phyloP scores from a whole-genome alignment of 257 asterid genomes.

The Orobanche coerulescens region DNA sequence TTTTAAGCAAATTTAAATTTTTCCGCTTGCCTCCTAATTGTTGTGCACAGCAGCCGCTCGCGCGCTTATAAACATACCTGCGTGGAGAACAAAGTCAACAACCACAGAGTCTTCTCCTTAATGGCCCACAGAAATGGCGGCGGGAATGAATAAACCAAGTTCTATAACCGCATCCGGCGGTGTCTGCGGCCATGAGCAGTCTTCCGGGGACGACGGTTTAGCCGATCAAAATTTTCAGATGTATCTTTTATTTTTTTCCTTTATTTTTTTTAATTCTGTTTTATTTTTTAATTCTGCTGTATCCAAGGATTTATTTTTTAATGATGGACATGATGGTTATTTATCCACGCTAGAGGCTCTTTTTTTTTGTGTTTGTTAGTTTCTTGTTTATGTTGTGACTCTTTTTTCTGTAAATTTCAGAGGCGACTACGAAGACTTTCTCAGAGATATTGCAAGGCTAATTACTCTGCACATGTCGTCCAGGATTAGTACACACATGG shows the following conservation, averaged over 20 bases:
- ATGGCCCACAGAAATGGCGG: slow-evolving; percentile 59
- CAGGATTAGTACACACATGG: slow-evolving; percentile 73
- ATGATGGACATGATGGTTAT: no score
- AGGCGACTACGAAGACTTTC: slow-evolving; percentile 87
- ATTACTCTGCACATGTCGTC: slow-evolving; percentile 61
- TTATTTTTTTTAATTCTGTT: no score
- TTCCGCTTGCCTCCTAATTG: no score
- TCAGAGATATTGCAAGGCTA: slow-evolving; percentile 76
- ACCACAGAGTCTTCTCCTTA: no score
- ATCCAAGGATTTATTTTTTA: no score
- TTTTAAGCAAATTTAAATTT: no score
- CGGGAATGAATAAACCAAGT: no score
- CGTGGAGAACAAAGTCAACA: no score
- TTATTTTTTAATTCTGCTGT: no score
- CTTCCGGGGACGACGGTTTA: slow-evolving; percentile 22
- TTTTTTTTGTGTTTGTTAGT: slow-evolving; percentile 5
- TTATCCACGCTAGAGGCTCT: background rate
- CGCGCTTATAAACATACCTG: no score
- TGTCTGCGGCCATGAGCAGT: slow-evolving; percentile 3
- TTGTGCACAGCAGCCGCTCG: no score
- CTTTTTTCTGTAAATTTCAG: slow-evolving; percentile 30
- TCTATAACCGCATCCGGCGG: background rate
- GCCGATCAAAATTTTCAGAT: slow-evolving; percentile 46
- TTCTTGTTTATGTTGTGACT: slow-evolving; percentile 6
- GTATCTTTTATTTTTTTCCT: no score